These are phyloP conservation scores for Oryza rufipogon DNA, from an alignment of 176 grass and related monocot genomes.

Conservation along the genomic window DNA sequence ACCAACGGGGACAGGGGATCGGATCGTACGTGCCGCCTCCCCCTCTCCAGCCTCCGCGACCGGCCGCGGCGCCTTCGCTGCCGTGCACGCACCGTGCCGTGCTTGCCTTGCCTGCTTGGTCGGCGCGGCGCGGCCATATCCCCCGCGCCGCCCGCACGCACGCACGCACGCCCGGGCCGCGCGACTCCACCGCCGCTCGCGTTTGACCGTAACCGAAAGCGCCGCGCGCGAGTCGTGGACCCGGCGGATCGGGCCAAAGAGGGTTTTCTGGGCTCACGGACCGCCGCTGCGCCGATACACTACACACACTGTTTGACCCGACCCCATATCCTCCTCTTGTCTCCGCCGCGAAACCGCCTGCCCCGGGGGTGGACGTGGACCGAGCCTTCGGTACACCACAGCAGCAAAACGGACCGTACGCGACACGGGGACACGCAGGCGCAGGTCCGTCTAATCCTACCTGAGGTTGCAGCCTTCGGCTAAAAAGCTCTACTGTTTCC, in stretches of 20 bases:
- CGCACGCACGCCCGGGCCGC: not conserved
- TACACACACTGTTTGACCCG: not conserved
- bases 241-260: not conserved
- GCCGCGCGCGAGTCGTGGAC: not conserved
- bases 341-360: not conserved
- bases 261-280: not conserved
- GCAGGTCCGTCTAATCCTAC: not conserved
- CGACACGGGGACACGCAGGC: conserved; percentile 6
- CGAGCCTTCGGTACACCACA: not conserved
- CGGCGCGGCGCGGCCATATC: not conserved
- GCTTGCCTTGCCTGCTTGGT: no score
- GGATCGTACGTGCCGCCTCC: no score
- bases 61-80: not conserved
- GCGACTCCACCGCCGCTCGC: not conserved
- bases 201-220: conserved; percentile 3
- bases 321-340: not conserved
- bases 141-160: not conserved
- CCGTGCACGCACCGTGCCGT: not conserved
- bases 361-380: not conserved
- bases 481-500: not conserved
- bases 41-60: no score
- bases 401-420: not conserved
- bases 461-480: not conserved
- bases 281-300: not conserved
- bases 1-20: no score